Percentiles rank a stretch among this genome's conserved stretches.
These are phyloP conservation scores for Phalaenopsis aphrodite DNA, from an alignment of 106 monocot species.

Conservation along the genomic window DNA sequence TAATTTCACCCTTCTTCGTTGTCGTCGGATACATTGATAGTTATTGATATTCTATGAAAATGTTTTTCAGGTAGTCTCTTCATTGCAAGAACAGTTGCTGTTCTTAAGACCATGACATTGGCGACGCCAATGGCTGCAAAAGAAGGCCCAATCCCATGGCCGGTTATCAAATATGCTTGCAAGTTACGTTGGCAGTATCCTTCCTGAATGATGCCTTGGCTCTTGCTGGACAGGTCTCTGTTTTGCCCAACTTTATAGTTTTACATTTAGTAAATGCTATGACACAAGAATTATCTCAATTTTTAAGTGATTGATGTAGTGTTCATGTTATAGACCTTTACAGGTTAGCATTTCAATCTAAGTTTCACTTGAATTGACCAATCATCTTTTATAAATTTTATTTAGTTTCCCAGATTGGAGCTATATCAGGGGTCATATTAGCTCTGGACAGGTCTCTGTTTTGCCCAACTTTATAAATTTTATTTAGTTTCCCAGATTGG, in stretches of 20 bases:
- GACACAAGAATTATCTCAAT: no score
- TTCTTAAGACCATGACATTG: conserved; percentile 66
- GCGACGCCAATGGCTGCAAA: conserved; percentile 77
- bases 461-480: no score
- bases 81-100: conserved; percentile 69
- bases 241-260: background rate
- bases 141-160: conserved; percentile 82
- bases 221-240: conserved; percentile 80
- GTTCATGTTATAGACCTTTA: conserved; percentile 15
- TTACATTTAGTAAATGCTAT: no score
- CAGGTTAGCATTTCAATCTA: conserved; percentile 34
- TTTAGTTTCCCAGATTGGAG: conserved; percentile 50
- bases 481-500: no score
- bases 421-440: conserved; percentile 41
- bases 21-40: background rate
- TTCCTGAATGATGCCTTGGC: conserved; percentile 92
- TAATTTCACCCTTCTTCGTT: no score
- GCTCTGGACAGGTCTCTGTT: no score
- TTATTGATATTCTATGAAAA: no score
- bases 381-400: background rate
- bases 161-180: conserved; percentile 80
- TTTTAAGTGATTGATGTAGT: no score
- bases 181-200: conserved; percentile 86
- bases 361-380: background rate
- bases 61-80: conserved; percentile 62